Evolutionary conservation across 257 asterid species (phyloP).

Genomic region (Salvia miltiorrhiza): DNA sequence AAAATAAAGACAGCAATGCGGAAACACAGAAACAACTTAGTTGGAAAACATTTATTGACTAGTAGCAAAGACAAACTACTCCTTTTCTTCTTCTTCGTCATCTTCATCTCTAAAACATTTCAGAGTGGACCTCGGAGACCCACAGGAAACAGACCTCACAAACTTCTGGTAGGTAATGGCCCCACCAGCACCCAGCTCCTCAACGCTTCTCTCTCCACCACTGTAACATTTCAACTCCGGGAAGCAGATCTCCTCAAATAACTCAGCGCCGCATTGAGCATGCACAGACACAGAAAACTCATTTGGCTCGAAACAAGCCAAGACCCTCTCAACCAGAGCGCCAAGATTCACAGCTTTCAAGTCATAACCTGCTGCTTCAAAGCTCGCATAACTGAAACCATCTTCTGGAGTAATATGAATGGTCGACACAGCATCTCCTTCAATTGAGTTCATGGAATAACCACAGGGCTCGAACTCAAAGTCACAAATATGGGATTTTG

Average conservation of each 20-base stretch:
- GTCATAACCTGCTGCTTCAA: constrained; percentile 79
- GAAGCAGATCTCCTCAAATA: constrained; percentile 28
- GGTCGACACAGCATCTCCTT: constrained; percentile 63
- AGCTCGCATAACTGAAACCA: constrained; percentile 86
- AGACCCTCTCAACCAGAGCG: constrained; percentile 52
- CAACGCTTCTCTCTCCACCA: constrained; percentile 37
- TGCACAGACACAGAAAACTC: constrained; percentile 65
- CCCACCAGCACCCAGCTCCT: constrained; percentile 63
- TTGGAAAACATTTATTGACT: background rate
- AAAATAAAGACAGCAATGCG: background rate
- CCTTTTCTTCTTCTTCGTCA: constrained; percentile 65
- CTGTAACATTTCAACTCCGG: constrained; percentile 46
- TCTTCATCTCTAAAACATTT: constrained; percentile 64
- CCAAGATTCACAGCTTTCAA: constrained; percentile 36
- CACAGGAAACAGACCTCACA: constrained; percentile 36
- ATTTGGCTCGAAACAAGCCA: constrained; percentile 59
- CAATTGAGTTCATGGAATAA: constrained; percentile 84
- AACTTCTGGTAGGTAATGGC: constrained; percentile 68
- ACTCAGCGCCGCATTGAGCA: constrained; percentile 37
- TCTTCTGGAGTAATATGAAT: constrained; percentile 86
- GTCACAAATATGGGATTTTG: constrained; percentile 58
- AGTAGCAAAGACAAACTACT: constrained; percentile 34
- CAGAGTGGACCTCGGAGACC: constrained; percentile 75
- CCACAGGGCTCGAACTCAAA: constrained; percentile 90
- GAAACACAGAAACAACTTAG: background rate